These are phyloP conservation scores for Neoconidiobolus thromboides DNA, from an alignment of 371 early-diverging fungal species.

Conservation along the genomic window DNA sequence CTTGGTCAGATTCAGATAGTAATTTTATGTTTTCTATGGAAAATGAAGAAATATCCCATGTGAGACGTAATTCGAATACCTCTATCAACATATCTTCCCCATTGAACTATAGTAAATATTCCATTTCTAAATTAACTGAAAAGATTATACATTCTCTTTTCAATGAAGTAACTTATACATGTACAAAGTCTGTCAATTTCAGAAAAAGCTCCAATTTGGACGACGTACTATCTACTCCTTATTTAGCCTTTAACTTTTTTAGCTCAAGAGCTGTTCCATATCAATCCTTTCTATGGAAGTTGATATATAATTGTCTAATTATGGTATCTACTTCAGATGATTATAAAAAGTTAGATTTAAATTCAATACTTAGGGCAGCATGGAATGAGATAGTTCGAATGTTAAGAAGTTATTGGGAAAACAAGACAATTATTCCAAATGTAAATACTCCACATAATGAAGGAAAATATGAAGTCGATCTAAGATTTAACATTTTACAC, in stretches of 20 bases:
- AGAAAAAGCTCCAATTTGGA: slow-evolving; percentile 1
- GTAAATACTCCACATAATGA: slow-evolving; percentile 16
- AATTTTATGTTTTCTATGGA: neutral
- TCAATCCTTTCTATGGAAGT: slow-evolving; percentile 46
- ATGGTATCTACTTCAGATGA: slow-evolving; percentile 22
- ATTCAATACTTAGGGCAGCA: slow-evolving; percentile 32
- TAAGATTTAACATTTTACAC: slow-evolving; percentile 47
- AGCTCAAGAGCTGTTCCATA: slow-evolving; percentile 34
- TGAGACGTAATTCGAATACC: slow-evolving; percentile 4
- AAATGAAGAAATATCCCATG: neutral
- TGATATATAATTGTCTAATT: slow-evolving; percentile 29
- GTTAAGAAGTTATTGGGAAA: slow-evolving; percentile 44
- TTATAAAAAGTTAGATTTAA: slow-evolving; percentile 19
- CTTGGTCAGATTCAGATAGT: neutral
- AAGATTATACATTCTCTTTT: neutral
- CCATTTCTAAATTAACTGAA: neutral
- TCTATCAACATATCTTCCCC: slow-evolving; percentile 7
- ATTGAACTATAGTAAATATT: neutral
- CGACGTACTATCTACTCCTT: slow-evolving; percentile 14
- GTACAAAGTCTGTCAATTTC: neutral
- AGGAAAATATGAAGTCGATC: slow-evolving; percentile 32
- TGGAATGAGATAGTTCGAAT: slow-evolving; percentile 41
- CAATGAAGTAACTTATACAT: neutral
- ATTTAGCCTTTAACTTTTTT: slow-evolving; percentile 24
- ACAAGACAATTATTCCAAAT: slow-evolving; percentile 27